Conservation (phyloP, 2,329 filamentous ascomycete genomes). For the Ophiostoma sp. region DNA sequence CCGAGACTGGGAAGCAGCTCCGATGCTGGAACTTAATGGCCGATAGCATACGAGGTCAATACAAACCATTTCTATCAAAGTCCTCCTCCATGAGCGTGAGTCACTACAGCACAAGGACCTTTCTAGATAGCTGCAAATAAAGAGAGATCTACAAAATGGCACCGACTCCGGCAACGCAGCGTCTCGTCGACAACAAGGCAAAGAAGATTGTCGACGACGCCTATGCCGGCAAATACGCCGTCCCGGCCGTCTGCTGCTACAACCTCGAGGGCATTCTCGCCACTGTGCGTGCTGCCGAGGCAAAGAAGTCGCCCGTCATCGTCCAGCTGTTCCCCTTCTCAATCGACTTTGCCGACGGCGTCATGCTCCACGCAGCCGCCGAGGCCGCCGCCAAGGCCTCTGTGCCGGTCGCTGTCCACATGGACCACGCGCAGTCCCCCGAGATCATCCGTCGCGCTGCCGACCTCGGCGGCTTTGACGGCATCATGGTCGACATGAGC, state of each 20-base stretch:
- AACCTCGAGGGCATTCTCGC: conserved; percentile 67
- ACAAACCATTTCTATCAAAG: no score
- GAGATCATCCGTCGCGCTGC: conserved; percentile 54
- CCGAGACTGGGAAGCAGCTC: neutral
- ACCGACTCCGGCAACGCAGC: neutral
- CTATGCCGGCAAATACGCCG: conserved; percentile 17
- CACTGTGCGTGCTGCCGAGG: conserved; percentile 61
- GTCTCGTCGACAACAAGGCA: neutral
- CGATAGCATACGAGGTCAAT: neutral
- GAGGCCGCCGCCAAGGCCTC: conserved; percentile 49
- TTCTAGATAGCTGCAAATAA: no score
- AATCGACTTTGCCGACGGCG: neutral
- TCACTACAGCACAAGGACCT: no score
- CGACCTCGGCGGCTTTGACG: conserved; percentile 55
- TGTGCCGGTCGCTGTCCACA: conserved; percentile 57
- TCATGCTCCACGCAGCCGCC: conserved; percentile 42
- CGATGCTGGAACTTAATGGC: neutral
- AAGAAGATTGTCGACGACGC: conserved; percentile 21
- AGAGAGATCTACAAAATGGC: neutral
- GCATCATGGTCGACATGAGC: conserved; percentile 73
- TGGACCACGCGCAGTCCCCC: conserved; percentile 61
- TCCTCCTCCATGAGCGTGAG: no score
- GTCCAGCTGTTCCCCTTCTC: neutral
- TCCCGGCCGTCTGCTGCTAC: conserved; percentile 44
- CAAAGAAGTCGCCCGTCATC: conserved; percentile 58